Percentiles rank a stretch among this genome's conserved stretches.
Conservation (phyloP, 2,329 filamentous ascomycete genomes). For the Colletotrichum lentis region DNA sequence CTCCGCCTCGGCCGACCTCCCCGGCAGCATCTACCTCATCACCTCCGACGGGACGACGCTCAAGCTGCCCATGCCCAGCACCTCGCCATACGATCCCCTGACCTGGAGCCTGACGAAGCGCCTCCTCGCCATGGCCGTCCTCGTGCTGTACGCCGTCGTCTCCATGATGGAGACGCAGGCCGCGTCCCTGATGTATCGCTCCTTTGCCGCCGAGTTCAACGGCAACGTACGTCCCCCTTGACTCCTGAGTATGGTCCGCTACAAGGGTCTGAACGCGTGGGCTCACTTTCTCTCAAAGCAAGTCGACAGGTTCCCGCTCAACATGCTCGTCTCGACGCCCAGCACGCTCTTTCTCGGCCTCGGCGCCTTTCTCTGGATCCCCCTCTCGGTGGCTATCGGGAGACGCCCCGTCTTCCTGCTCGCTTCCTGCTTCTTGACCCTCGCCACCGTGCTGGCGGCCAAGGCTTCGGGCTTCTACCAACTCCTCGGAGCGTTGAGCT, state of each 20-base stretch:
- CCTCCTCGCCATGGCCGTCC: slow-evolving; percentile 34
- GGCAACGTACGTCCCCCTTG: slow-evolving; percentile 34
- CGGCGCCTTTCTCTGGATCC: slow-evolving; percentile 50
- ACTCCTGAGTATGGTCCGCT: neutral
- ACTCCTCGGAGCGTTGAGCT: slow-evolving; percentile 44
- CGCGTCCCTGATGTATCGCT: slow-evolving; percentile 39
- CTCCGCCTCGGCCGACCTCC: slow-evolving; percentile 35
- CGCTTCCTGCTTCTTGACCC: slow-evolving; percentile 37
- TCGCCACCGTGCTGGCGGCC: slow-evolving; percentile 41
- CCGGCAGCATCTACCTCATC: slow-evolving; percentile 46
- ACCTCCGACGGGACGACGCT: slow-evolving; percentile 45
- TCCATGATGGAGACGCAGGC: slow-evolving; percentile 41
- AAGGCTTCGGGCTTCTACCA: slow-evolving; percentile 43
- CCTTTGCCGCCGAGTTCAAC: slow-evolving; percentile 40
- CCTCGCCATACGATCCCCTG: slow-evolving; percentile 44
- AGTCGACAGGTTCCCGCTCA: slow-evolving; percentile 13
- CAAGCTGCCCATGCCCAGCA: slow-evolving; percentile 46
- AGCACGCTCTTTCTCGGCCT: slow-evolving; percentile 47
- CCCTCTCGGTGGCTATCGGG: slow-evolving; percentile 49
- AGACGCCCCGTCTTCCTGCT: slow-evolving; percentile 48
- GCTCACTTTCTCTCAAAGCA: slow-evolving; percentile 37
- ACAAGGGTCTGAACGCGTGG: no score
- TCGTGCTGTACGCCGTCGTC: slow-evolving; percentile 39
- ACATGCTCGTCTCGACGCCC: slow-evolving; percentile 28
- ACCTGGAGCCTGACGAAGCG: slow-evolving; percentile 42